phyloP scores from a whole-genome alignment of 164 flowering plant species.

The Dillenia turbinata region DNA sequence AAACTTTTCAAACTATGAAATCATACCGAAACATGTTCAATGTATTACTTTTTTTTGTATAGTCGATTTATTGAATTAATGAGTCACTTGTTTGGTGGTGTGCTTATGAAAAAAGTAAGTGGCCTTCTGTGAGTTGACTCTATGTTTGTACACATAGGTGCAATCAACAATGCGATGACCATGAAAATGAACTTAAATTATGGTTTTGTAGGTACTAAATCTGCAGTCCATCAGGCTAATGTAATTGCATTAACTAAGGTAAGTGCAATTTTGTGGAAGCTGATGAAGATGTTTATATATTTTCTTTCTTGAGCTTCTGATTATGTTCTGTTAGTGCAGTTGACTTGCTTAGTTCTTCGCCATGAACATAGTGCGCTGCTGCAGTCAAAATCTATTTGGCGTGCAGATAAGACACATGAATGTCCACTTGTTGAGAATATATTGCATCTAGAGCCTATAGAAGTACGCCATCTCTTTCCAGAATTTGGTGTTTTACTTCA shows the following conservation, averaged over 20 bases:
- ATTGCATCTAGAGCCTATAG: constrained; percentile 82
- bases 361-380: constrained; percentile 44
- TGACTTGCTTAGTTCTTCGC: constrained; percentile 80
- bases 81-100: too few relatives aligned
- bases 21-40: too few relatives aligned
- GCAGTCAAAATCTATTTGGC: constrained; percentile 88
- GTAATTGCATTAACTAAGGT: constrained; percentile 83
- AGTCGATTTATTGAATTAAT: too few relatives aligned
- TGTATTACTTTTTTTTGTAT: too few relatives aligned
- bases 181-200: too few relatives aligned
- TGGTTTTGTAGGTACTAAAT: constrained; percentile 37
- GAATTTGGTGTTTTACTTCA: background rate
- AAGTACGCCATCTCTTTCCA: constrained; percentile 39
- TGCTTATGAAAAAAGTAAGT: too few relatives aligned
- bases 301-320: constrained; percentile 4
- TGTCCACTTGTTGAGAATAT: constrained; percentile 69
- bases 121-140: too few relatives aligned
- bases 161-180: too few relatives aligned
- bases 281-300: background rate
- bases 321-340: constrained; percentile 46
- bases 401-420: constrained; percentile 55
- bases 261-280: constrained; percentile 1
- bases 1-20: too few relatives aligned
- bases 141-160: too few relatives aligned
- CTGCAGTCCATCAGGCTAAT: constrained; percentile 50